phyloP scores from a whole-genome alignment of 2,329 filamentous ascomycete species.

The Alternaria arbusti region DNA sequence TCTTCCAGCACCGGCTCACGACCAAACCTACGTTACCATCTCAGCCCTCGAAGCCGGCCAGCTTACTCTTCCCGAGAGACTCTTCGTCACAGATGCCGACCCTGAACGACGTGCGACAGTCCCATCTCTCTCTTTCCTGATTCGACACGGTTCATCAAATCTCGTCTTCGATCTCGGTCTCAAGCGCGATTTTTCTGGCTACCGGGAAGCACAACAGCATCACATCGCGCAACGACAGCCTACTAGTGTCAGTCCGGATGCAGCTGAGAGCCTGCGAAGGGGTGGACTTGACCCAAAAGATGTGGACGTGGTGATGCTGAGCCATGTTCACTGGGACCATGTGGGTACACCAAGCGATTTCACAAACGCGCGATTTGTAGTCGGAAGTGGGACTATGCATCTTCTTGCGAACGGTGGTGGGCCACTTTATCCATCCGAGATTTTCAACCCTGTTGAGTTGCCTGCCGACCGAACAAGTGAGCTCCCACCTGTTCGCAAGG shows the following conservation, averaged over 20 bases:
- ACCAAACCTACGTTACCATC: constrained; percentile 39
- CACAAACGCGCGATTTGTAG: constrained; percentile 55
- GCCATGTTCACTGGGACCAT: constrained; percentile 66
- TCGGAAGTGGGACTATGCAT: constrained; percentile 51
- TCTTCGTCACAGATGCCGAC: constrained; percentile 56
- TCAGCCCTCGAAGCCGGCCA: constrained; percentile 43
- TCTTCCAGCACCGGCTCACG: constrained; percentile 27
- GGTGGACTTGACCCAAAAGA: constrained; percentile 48
- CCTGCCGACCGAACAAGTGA: constrained; percentile 53
- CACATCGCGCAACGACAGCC: constrained; percentile 57
- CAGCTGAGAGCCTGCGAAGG: constrained; percentile 45
- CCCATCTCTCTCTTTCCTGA: constrained; percentile 61
- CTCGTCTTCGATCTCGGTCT: constrained; percentile 63
- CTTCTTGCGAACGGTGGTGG: constrained; percentile 36
- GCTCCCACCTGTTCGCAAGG: constrained; percentile 43
- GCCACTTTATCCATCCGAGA: constrained; percentile 50
- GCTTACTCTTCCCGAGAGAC: constrained; percentile 55
- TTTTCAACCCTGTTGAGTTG: constrained; percentile 55
- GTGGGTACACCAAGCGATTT: constrained; percentile 63
- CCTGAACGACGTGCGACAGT: constrained; percentile 55
- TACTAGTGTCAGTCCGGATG: constrained; percentile 54
- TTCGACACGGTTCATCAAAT: constrained; percentile 52
- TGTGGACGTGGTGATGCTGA: constrained; percentile 55
- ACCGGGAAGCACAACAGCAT: constrained; percentile 52
- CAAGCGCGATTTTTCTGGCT: constrained; percentile 53